Base-by-base conservation (phyloP, 1,284 basidiomycete species). In the Malassezia japonica region DNA sequence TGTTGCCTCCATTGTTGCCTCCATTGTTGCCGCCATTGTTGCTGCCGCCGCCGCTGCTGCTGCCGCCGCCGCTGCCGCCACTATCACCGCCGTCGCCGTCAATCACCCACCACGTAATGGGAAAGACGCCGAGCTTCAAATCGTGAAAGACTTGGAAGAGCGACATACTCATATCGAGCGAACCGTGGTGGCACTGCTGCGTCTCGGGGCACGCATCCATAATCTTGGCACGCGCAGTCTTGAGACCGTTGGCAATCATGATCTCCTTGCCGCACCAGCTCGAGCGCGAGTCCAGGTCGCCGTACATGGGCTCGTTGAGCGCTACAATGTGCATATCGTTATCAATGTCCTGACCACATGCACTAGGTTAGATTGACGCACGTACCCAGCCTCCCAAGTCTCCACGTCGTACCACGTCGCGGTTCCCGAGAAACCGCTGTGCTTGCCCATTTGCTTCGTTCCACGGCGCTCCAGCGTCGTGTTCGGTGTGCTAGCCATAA, bases 371-470 rank as follows among this genome's bases (percentile, higher is more conserved):
- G 18, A 23, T 18, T 13, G 3, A 25, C 6, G 29, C 21, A 29
- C 61, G 5, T 55, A 62, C 61, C 63, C 64, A 28, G 60, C 60
- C 13, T 59, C 59, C 36, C 59, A 63, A 9, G 64, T 67, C 21
- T 59, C 60, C 9, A 67, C 64, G 35, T 67, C 48, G 50, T 67
- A 67, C 59, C 59, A 67, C 25, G 64, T 67, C 31, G 64, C 64
- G 36, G 42, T 56, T 21, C 64, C 64, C 12, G 48, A 60, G 49
- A 57, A 67, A 27, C 54, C 33, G 10, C 39, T 29, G 13, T 37
- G 24, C 48, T 50, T 50, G 18, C 27, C 27, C 27, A 28, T 27
- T 5, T 13, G 6, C 6, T 34, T 6, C 32, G 15, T 6, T 5
- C 6, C 7, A 16, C 31, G 28, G 15, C n/a, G 13, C 24, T 42